Evolutionary conservation across 192 early-diverging fungal genomes (phyloP), one percentile per base, ranked within the genome.

Genomic region (Coemansia sp.): DNA sequence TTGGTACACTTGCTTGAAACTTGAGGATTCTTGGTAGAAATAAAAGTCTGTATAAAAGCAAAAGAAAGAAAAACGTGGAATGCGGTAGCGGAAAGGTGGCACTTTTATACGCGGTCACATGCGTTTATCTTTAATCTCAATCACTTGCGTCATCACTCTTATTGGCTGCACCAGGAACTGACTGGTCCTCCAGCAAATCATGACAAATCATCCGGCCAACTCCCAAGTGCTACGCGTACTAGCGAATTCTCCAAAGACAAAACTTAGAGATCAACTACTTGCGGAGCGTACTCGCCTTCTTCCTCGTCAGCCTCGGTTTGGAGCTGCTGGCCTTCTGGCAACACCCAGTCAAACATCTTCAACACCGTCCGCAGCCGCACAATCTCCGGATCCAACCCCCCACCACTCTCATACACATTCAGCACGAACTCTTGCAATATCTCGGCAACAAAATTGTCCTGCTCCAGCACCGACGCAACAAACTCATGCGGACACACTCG

Each of bases 271-370:
- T 88, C 83, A 2, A 90, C 87, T 17, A 90, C 75, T n/a, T 86
- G 82, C 4, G 89, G 89, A 5, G 89, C 90, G 69, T 86, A 87
- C 68, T 89, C 88, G 45, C 86, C 87, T 27, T 86, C 85, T 45
- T 89, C 90, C 0, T 53, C 64, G 56, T 88, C 86, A 0, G 59
- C 68, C 35, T 78, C 83, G n/a, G 79, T 75, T 51, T 72, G 69
- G 56, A 83, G 66, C 57, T 85, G 74, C 29, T 70, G 69, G 10
- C 89, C 89, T 3, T 71, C 61, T 10, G 83, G 75, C 66, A 95
- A 61, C 59, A 83, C 77, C 89, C 90, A 91, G 45, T 77, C 72
- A 64, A 91, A 93, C 35, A 78, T 74, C 16, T 70, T 60, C 21
- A 91, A 72, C 23, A 83, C 72, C n/a, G 69, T 58, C 16, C 89